phyloP scores from a whole-genome alignment of 2,329 filamentous ascomycete genomes.

The Pseudomassariella vexata region DNA sequence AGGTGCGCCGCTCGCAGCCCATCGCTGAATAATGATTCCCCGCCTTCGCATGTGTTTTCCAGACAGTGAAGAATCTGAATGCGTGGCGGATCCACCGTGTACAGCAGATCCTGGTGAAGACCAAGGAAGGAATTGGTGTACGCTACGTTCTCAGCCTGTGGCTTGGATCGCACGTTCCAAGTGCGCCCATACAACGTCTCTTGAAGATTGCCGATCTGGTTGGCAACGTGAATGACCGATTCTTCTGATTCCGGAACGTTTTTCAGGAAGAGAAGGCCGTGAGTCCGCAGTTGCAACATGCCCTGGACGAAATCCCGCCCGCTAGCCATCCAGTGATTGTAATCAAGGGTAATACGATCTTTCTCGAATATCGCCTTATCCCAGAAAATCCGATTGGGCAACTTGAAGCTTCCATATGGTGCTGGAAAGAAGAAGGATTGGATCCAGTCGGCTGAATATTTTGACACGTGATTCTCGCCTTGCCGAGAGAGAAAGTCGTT shows the following conservation, averaged over 20 bases:
- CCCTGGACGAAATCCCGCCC: slow-evolving; percentile 53
- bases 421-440: too few relatives aligned
- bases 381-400: slow-evolving; percentile 30
- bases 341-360: slow-evolving; percentile 57
- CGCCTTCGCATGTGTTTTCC: slow-evolving; percentile 71
- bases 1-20: slow-evolving; percentile 53
- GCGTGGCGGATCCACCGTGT: slow-evolving; percentile 72
- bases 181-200: slow-evolving; percentile 88
- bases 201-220: slow-evolving; percentile 70
- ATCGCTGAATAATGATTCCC: slow-evolving; percentile 83
- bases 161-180: slow-evolving; percentile 82
- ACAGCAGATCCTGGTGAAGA: slow-evolving; percentile 90
- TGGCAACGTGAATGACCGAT: slow-evolving; percentile 62
- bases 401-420: too few relatives aligned
- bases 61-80: slow-evolving; percentile 89
- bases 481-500: slow-evolving; percentile 31
- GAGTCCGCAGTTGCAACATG: slow-evolving; percentile 54
- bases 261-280: slow-evolving; percentile 73
- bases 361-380: slow-evolving; percentile 27
- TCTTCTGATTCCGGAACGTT: slow-evolving; percentile 64
- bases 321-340: slow-evolving; percentile 62
- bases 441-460: slow-evolving; percentile 25
- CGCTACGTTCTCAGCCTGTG: slow-evolving; percentile 83
- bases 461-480: slow-evolving; percentile 21
- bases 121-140: slow-evolving; percentile 79